phyloP scores from a whole-genome alignment of 164 flowering plant species.

The Echeveria elegans region DNA sequence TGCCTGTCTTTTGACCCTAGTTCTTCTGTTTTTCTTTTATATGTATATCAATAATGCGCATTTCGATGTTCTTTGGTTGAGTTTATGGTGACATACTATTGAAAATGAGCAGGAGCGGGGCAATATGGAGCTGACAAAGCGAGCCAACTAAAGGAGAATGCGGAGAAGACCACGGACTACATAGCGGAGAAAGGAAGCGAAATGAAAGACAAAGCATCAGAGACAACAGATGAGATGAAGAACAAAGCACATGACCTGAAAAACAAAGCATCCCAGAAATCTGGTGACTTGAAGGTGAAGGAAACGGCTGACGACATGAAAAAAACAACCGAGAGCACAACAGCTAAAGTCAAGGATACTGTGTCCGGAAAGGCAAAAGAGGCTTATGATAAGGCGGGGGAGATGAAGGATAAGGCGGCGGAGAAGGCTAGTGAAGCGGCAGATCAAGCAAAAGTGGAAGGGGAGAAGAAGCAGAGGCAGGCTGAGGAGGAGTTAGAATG shows the following conservation, averaged over 20 bases:
- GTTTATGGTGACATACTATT: background rate
- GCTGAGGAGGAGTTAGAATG: slow-evolving; percentile 15
- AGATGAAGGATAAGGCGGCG: slow-evolving; percentile 13
- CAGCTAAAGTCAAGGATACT: background rate
- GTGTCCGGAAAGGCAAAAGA: slow-evolving; percentile 8
- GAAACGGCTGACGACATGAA: slow-evolving; percentile 4
- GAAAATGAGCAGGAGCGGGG: slow-evolving; percentile 8
- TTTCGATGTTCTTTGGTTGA: background rate
- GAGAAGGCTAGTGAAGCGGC: slow-evolving; percentile 9
- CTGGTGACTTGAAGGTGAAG: background rate
- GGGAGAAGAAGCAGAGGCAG: slow-evolving; percentile 4
- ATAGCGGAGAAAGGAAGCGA: slow-evolving; percentile 15
- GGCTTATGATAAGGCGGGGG: background rate
- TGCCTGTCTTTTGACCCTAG: too few species aligned
- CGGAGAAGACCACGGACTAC: slow-evolving; percentile 10
- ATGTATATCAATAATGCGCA: too few species aligned
- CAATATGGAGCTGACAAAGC: slow-evolving; percentile 14
- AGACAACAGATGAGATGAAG: slow-evolving; percentile 9
- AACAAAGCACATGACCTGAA: background rate
- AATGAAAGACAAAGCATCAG: slow-evolving; percentile 13
- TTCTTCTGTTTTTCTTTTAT: too few species aligned
- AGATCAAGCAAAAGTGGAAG: slow-evolving; percentile 6
- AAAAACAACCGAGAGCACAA: slow-evolving; percentile 6
- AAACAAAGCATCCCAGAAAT: slow-evolving; percentile 6
- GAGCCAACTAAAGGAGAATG: slow-evolving; percentile 10